Evolutionary conservation across 2,329 filamentous ascomycete genomes (phyloP), one percentile per base, ranked within the genome.

Genomic region (Colletotrichum sp.): DNA sequence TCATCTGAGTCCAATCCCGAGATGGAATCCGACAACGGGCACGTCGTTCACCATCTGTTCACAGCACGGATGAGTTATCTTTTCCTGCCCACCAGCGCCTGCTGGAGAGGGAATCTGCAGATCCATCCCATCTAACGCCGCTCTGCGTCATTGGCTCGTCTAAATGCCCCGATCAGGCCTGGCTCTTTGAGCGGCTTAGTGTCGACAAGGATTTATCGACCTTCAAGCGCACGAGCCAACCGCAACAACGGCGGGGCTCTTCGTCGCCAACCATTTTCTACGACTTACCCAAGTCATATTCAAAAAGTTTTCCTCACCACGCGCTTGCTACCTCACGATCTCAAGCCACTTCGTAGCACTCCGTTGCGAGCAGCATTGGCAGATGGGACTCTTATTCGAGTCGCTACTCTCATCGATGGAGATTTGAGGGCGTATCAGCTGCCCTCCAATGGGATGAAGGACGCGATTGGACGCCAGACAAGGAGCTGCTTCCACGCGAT

Each of bases 131-230:
- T 29, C 39, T n/a, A 12, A 59, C 66, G 66, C 19, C n/a, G 22
- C 30, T 32, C 55, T 61, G 34, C 59, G 62, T 72, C 69, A 72
- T 69, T 76, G 73, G 73, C n/a, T 76, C 69, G 72, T 39, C 44
- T 72, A 72, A 76, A 1, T 29, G 3, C 8, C 73, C 34, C 32
- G 8, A 69, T 73, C 32, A n/a, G 61, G 67, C 6, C 9, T 16
- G 36, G 15, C 12, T 25, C 34, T 34, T 5, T 36, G 44, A 61
- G 25, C 11, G 61, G 72, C 36, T 34, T 65, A 29, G 67, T n/a
- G 44, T 22, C 13, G 44, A 49, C 44, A 22, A 49, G 44, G 44
- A 11, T 49, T 49, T 9, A 22, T 49, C 22, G 27, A 34, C 55
- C 27, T 7, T 49, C 16, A 4, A n/a, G 8, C 15, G 69, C 73